These are phyloP conservation scores for Lentithecium fluviatile DNA, from an alignment of 495 filamentous ascomycete species.

Conservation along the genomic window DNA sequence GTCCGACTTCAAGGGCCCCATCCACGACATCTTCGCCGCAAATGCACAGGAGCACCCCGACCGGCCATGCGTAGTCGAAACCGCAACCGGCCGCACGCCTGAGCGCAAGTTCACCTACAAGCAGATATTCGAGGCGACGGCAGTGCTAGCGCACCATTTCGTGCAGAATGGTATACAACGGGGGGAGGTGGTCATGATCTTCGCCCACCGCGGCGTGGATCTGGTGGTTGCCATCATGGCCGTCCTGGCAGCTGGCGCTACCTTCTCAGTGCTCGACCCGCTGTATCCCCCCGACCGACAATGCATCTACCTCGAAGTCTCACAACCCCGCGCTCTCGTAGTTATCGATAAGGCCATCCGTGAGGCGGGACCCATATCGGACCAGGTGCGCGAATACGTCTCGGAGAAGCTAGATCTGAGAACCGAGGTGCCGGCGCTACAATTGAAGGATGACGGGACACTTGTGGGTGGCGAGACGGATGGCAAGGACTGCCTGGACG, in stretches of 20 bases:
- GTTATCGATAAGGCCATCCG: conserved; percentile 75
- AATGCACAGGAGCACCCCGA: conserved; percentile 75
- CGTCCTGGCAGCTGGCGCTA: conserved; percentile 58
- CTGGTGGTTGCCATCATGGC: conserved; percentile 54
- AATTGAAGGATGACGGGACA: conserved; percentile 69
- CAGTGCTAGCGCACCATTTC: conserved; percentile 75
- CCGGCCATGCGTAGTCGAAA: conserved; percentile 80
- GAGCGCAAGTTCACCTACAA: conserved; percentile 75
- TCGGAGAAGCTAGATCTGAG: conserved; percentile 68
- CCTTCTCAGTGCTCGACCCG: conserved; percentile 83
- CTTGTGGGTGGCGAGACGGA: conserved; percentile 65
- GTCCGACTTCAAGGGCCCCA: conserved; percentile 76
- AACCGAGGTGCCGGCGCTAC: conserved; percentile 74
- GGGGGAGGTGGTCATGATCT: conserved; percentile 94
- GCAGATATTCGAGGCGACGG: conserved; percentile 85
- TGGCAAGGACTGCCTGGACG: conserved; percentile 65
- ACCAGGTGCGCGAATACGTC: conserved; percentile 71
- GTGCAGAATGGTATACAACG: conserved; percentile 67
- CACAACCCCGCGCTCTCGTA: conserved; percentile 74
- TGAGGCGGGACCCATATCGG: conserved; percentile 69
- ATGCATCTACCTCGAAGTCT: conserved; percentile 87
- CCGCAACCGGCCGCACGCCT: conserved; percentile 59
- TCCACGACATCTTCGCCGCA: conserved; percentile 73
- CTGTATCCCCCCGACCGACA: conserved; percentile 81
- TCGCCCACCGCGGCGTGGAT: conserved; percentile 76